These are phyloP conservation scores for Rostrohypoxylon terebratum DNA, from an alignment of 495 filamentous ascomycete genomes.

Conservation along the genomic window DNA sequence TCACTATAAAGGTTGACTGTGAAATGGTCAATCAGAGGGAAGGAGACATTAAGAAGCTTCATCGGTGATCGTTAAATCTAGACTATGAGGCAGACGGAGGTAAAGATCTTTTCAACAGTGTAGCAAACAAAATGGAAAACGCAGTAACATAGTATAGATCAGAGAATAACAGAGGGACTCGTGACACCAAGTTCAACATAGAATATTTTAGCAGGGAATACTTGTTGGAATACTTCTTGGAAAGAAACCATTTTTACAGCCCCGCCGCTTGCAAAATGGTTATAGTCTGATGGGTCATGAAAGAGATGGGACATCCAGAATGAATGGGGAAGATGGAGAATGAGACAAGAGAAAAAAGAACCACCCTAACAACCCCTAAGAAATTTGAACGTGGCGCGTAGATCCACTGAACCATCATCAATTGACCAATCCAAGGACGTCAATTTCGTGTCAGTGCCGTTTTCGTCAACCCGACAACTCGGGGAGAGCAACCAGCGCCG, in stretches of 20 bases:
- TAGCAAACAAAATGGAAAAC: neutral
- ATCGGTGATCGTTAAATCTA: neutral
- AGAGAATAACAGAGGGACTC: neutral
- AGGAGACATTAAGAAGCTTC: neutral
- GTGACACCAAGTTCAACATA: too few species aligned
- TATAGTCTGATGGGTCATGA: constrained; percentile 3
- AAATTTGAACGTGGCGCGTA: neutral
- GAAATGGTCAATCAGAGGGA: neutral
- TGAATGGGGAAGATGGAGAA: neutral
- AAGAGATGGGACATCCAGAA: neutral
- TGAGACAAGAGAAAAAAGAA: neutral
- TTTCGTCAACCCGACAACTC: constrained; percentile 18
- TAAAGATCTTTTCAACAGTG: too few species aligned
- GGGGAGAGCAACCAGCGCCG: neutral
- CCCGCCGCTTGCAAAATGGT: constrained; percentile 27
- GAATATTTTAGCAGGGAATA: neutral
- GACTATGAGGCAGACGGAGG: neutral
- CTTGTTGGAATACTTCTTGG: neutral
- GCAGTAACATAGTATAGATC: neutral
- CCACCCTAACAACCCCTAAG: neutral
- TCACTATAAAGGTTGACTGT: neutral
- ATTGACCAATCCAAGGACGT: constrained; percentile 37
- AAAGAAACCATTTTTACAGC: constrained; percentile 27
- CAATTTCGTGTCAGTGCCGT: constrained; percentile 27
- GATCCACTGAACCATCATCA: neutral